Evolutionary conservation across 352 stramenopile genomes (phyloP), one percentile per base, ranked within the genome.

Genomic region (Paralagenidium karlingii): DNA sequence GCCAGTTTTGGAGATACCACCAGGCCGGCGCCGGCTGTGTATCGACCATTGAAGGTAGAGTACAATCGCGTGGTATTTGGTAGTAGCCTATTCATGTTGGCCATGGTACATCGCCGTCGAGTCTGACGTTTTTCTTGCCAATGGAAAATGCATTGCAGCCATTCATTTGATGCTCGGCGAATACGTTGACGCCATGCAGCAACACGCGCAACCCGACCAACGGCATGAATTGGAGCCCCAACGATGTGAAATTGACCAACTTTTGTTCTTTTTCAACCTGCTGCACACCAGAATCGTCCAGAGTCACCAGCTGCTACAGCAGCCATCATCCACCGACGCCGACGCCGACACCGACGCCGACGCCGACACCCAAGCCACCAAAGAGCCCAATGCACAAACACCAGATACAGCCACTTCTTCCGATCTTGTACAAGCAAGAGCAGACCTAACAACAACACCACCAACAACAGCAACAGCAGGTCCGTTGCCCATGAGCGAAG

Each of bases 1-100:
- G 75, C 65, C 86, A 84, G 33, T 92, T 89, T 47, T 92, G 78
- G 78, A 67, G 78, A 27, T 92, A 92, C 50, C 78, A 92, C 51
- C 74, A 82, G 41, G 77, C 75, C 18, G 78, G 78, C 34, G 71
- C 70, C 5, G 78, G 78, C 13, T 92, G 78, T 22, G 73, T 92
- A n/a, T 92, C 78, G 7, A 92, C 78, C 0, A 92, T 92, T 47
- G 78, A 92, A 92, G 78, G 78, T 86, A 27, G n/a, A 45, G 39
- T 4, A 24, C 3, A 33, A n/a, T 2, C 24, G 22, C 22, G 7
- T 20, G n/a, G 15, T 38, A 6, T 1, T 28, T 38, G 5, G 11
- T 38, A 6, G 15, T 44, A 9, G 9, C 8, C 29, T 7, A 25
- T 38, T 8, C 25, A 38, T 10, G 13, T 19, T 19, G 10, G 13